Evolutionary conservation across 2,329 filamentous ascomycete genomes (phyloP).

Genomic region (Cladosporium sp.): DNA sequence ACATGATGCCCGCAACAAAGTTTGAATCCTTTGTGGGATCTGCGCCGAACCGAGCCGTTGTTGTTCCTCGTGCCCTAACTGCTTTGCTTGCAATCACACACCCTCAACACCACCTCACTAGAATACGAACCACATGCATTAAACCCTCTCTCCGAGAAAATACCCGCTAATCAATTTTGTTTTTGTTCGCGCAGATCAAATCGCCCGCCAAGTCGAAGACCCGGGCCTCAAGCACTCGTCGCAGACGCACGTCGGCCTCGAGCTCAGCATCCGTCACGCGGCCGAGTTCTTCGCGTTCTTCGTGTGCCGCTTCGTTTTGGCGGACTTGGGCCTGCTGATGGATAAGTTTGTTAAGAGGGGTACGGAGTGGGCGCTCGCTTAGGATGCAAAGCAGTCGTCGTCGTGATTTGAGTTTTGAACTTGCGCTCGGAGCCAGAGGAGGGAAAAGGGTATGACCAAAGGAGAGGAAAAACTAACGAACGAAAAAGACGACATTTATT

Average conservation of each 20-base stretch:
- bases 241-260: conserved; percentile 91
- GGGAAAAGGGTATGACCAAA: too few relatives aligned
- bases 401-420: too few relatives aligned
- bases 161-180: neutral
- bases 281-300: conserved; percentile 98
- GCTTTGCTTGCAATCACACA: neutral
- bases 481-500: neutral
- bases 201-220: conserved; percentile 93
- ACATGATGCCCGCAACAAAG: conserved; percentile 1
- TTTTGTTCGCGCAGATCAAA: conserved; percentile 67
- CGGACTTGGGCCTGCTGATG: conserved; percentile 78
- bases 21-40: neutral
- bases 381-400: conserved; percentile 1
- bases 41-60: neutral
- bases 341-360: conserved; percentile 98
- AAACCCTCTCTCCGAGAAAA: neutral
- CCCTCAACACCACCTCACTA: neutral
- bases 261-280: conserved; percentile 88
- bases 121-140: neutral
- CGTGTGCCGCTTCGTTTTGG: conserved; percentile 89
- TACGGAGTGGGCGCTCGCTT: conserved; percentile 83
- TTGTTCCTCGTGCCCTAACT: neutral
- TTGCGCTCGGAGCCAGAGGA: too few relatives aligned
- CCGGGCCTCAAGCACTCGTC: conserved; percentile 88
- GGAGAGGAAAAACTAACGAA: neutral